Percentiles rank a stretch among this genome's conserved stretches.
Evolutionary conservation across 192 early-diverging fungal species (phyloP).

Genomic region (Dissophora ornata): DNA sequence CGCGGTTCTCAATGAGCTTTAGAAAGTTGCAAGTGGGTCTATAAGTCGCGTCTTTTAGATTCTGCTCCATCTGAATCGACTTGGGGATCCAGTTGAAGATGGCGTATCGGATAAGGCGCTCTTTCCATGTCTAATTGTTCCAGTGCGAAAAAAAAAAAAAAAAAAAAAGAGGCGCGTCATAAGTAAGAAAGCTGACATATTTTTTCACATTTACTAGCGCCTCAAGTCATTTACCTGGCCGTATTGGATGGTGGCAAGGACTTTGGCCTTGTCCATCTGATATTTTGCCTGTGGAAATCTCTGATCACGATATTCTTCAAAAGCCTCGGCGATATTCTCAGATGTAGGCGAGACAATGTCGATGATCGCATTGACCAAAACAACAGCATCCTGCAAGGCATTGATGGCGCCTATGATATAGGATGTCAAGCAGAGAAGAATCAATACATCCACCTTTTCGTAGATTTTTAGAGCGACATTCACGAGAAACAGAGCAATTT

Average conservation of each 20-base stretch:
- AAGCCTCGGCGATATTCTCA: slow-evolving; percentile 3
- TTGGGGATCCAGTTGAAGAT: slow-evolving; percentile 19
- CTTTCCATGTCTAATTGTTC: slow-evolving; percentile 6
- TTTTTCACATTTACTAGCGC: no score
- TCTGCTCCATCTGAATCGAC: not conserved
- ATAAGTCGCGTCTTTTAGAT: slow-evolving; percentile 3
- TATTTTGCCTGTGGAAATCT: slow-evolving; percentile 3
- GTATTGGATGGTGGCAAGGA: not conserved
- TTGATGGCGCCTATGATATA: slow-evolving; percentile 22
- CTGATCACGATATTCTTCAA: slow-evolving; percentile 14
- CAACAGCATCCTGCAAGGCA: slow-evolving; percentile 23
- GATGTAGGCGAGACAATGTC: not conserved
- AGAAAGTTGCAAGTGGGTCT: slow-evolving; percentile 15
- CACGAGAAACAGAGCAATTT: no score
- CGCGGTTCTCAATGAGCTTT: not conserved
- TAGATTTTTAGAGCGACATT: no score
- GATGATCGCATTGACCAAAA: slow-evolving; percentile 16
- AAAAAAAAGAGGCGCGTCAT: no score
- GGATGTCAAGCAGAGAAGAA: not conserved
- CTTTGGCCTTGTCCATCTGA: not conserved
- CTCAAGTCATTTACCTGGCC: not conserved
- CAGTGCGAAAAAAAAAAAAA: not conserved
- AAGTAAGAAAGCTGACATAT: no score
- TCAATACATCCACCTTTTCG: not conserved
- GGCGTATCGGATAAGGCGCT: slow-evolving; percentile 3